These are phyloP conservation scores for Baorangia bicolor DNA, from an alignment of 768 basidiomycete genomes.

Conservation along the genomic window DNA sequence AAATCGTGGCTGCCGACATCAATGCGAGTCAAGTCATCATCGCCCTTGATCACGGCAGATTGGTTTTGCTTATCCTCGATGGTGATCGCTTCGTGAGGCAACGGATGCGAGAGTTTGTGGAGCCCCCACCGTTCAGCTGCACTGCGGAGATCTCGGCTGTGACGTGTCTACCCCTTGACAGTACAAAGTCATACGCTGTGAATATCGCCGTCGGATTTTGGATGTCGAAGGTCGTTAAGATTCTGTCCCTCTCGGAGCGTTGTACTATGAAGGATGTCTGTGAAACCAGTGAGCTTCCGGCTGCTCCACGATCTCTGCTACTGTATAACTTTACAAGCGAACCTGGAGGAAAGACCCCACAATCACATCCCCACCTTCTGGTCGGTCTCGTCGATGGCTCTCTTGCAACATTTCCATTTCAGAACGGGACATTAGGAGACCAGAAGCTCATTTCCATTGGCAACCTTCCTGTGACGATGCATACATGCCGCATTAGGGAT, in stretches of 20 bases:
- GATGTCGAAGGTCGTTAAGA: slow-evolving; percentile 61
- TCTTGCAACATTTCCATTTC: slow-evolving; percentile 54
- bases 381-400: slow-evolving; percentile 77
- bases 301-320: slow-evolving; percentile 46
- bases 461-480: slow-evolving; percentile 60
- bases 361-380: slow-evolving; percentile 56
- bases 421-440: slow-evolving; percentile 40
- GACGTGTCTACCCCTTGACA: slow-evolving; percentile 58
- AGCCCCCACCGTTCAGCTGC: slow-evolving; percentile 17
- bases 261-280: slow-evolving; percentile 24
- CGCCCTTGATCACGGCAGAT: slow-evolving; percentile 51
- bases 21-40: slow-evolving; percentile 68
- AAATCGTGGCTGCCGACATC: slow-evolving; percentile 67
- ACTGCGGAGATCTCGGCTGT: slow-evolving; percentile 66
- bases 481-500: slow-evolving; percentile 53
- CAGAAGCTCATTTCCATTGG: slow-evolving; percentile 66
- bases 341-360: slow-evolving; percentile 33
- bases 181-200: slow-evolving; percentile 43
- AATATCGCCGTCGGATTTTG: slow-evolving; percentile 73
- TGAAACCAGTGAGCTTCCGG: slow-evolving; percentile 35
- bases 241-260: slow-evolving; percentile 42
- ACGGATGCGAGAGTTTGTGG: slow-evolving; percentile 24
- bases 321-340: slow-evolving; percentile 58
- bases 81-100: slow-evolving; percentile 37
- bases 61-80: slow-evolving; percentile 51